phyloP scores from a whole-genome alignment of 495 filamentous ascomycete genomes.

The Zalerion maritima region DNA sequence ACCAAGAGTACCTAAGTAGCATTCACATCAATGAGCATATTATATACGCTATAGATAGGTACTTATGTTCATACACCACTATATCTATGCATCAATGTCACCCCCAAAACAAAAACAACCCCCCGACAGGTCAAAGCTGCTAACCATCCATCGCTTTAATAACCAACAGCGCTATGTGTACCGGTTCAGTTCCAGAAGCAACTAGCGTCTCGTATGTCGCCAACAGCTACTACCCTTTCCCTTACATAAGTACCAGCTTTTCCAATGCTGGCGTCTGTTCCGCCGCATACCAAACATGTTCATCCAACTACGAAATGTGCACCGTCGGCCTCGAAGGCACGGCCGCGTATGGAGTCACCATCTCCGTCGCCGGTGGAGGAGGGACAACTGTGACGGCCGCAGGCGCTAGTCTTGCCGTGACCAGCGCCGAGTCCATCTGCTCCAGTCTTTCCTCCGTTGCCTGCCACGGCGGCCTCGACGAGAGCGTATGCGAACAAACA shows the following conservation, averaged over 20 bases:
- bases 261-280: slow-evolving; percentile 47
- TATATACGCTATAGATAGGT: too few relatives aligned
- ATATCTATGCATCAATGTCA: too few relatives aligned
- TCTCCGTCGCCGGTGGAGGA: slow-evolving; percentile 41
- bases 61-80: too few relatives aligned
- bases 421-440: slow-evolving; percentile 49
- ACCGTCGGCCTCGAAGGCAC: slow-evolving; percentile 40
- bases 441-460: slow-evolving; percentile 44
- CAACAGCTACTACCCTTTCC: slow-evolving; percentile 50
- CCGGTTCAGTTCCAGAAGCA: slow-evolving; percentile 28
- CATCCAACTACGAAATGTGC: slow-evolving; percentile 48
- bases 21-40: too few relatives aligned
- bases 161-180: slow-evolving; percentile 30
- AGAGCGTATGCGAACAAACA: too few relatives aligned
- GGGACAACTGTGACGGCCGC: slow-evolving; percentile 35
- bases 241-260: slow-evolving; percentile 52
- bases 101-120: slow-evolving; percentile 1
- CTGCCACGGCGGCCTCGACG: slow-evolving; percentile 47
- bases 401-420: slow-evolving; percentile 18
- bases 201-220: slow-evolving; percentile 24
- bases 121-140: slow-evolving; percentile 2
- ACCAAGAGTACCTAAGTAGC: too few relatives aligned
- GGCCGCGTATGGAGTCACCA: slow-evolving; percentile 43
- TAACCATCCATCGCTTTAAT: slow-evolving; percentile 22
- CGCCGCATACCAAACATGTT: slow-evolving; percentile 50